A percentile compares a stretch with the other conserved stretches of the same genome.
Evolutionary conservation across 1,284 basidiomycete genomes (phyloP).

Genomic region (Austroboletus olivaceoglutinosus): DNA sequence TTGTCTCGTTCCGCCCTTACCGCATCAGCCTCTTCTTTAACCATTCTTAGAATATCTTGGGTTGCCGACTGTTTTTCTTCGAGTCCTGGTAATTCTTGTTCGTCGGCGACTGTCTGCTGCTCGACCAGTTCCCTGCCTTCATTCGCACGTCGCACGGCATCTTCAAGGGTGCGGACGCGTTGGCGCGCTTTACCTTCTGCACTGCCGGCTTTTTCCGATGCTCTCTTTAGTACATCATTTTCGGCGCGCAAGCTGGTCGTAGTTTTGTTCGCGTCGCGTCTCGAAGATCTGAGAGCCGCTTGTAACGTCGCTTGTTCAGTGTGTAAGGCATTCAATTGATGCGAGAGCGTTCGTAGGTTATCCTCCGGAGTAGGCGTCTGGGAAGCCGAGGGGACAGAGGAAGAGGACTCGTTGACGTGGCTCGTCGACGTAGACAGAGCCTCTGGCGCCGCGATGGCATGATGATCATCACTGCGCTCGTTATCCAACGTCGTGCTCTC

Average conservation of each 20-base stretch:
- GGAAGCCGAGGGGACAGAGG: slow-evolving; percentile 23
- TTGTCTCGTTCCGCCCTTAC: slow-evolving; percentile 50
- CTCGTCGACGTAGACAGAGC: slow-evolving; percentile 14
- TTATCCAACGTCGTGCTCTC: slow-evolving; percentile 23
- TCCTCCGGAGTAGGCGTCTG: slow-evolving; percentile 52
- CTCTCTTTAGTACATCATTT: slow-evolving; percentile 70
- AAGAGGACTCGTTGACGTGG: slow-evolving; percentile 13
- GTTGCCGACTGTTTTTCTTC: slow-evolving; percentile 50
- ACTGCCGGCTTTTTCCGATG: slow-evolving; percentile 65
- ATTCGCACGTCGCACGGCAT: slow-evolving; percentile 68
- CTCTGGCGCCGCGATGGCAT: slow-evolving; percentile 13
- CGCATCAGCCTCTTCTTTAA: slow-evolving; percentile 37
- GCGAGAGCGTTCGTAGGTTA: slow-evolving; percentile 56
- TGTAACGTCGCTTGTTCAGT: slow-evolving; percentile 61
- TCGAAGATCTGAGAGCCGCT: slow-evolving; percentile 60
- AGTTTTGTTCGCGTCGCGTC: slow-evolving; percentile 72
- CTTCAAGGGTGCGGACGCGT: slow-evolving; percentile 73
- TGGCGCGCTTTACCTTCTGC: slow-evolving; percentile 68
- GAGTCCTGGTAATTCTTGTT: slow-evolving; percentile 51
- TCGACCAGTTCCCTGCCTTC: slow-evolving; percentile 58
- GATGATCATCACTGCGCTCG: slow-evolving; percentile 20
- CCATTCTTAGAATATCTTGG: slow-evolving; percentile 37
- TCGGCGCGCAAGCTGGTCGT: slow-evolving; percentile 70
- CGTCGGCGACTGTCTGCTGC: slow-evolving; percentile 47
- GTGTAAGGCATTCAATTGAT: slow-evolving; percentile 53